phyloP scores from a whole-genome alignment of 768 basidiomycete genomes.

The Mycena rosella region DNA sequence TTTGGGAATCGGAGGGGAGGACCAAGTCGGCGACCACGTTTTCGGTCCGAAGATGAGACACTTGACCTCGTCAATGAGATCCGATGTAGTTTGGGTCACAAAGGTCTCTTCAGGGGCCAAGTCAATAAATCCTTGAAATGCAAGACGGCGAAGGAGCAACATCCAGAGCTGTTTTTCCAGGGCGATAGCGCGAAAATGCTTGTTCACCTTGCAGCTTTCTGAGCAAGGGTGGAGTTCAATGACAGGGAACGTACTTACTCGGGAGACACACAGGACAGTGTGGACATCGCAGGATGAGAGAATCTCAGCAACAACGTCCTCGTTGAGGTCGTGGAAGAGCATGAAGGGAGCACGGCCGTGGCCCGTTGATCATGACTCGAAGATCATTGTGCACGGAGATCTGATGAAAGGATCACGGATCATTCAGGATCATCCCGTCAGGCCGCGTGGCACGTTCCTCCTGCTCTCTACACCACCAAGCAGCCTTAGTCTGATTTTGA shows the following conservation, averaged over 20 bases:
- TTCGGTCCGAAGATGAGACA: neutral
- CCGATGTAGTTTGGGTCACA: neutral
- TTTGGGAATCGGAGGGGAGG: neutral
- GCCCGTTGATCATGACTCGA: too few species aligned
- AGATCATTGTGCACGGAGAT: too few species aligned
- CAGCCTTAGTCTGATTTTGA: too few species aligned
- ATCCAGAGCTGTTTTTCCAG: neutral
- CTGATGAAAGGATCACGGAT: too few species aligned
- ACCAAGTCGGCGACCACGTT: neutral
- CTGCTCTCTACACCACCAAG: too few species aligned
- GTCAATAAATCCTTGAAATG: neutral
- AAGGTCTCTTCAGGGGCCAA: neutral
- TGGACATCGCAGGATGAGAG: neutral
- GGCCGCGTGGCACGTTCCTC: too few species aligned
- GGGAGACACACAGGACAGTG: neutral
- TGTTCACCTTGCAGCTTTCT: too few species aligned
- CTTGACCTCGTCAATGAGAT: neutral
- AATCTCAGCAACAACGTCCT: neutral
- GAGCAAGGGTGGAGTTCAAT: too few species aligned
- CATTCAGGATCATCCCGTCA: too few species aligned
- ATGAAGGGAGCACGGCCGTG: constrained; percentile 29
- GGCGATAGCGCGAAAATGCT: neutral
- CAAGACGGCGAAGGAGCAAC: neutral
- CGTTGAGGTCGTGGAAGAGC: constrained; percentile 29
- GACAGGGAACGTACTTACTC: neutral